Percentiles rank a stretch among this genome's conserved stretches.
Conservation (phyloP, 768 basidiomycete genomes). For the Baorangia bicolor region DNA sequence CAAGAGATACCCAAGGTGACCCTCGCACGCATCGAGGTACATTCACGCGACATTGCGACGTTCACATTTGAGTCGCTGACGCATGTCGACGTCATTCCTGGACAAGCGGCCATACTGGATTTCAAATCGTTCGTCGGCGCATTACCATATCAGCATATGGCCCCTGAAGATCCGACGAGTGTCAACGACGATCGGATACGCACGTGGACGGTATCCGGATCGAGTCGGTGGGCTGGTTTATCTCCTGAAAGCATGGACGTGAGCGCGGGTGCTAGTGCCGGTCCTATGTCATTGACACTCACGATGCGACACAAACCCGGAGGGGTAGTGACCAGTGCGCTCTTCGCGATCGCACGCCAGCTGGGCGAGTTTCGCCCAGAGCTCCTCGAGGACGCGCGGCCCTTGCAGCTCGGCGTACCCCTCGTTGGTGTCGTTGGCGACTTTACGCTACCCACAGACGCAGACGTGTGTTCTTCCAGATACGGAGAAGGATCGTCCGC, state of each 20-base stretch:
- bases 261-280: neutral
- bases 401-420: conserved; percentile 40
- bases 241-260: neutral
- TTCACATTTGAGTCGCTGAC: conserved; percentile 48
- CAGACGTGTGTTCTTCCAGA: neutral
- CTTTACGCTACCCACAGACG: conserved; percentile 38
- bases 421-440: conserved; percentile 55
- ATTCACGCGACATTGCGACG: conserved; percentile 49
- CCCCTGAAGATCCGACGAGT: conserved; percentile 43
- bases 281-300: conserved; percentile 34
- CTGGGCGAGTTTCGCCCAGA: conserved; percentile 41
- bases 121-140: conserved; percentile 51
- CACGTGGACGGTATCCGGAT: conserved; percentile 59
- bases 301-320: conserved; percentile 60
- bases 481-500: neutral
- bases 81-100: conserved; percentile 38
- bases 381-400: conserved; percentile 39
- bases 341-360: conserved; percentile 50
- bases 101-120: conserved; percentile 58
- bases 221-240: conserved; percentile 16
- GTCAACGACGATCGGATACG: conserved; percentile 65
- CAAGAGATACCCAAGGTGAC: conserved; percentile 18
- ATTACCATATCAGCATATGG: conserved; percentile 54
- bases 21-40: conserved; percentile 42
- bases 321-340: conserved; percentile 51